Conservation (phyloP, 2,329 filamentous ascomycete genomes). For the Dactylellina haptotyla region DNA sequence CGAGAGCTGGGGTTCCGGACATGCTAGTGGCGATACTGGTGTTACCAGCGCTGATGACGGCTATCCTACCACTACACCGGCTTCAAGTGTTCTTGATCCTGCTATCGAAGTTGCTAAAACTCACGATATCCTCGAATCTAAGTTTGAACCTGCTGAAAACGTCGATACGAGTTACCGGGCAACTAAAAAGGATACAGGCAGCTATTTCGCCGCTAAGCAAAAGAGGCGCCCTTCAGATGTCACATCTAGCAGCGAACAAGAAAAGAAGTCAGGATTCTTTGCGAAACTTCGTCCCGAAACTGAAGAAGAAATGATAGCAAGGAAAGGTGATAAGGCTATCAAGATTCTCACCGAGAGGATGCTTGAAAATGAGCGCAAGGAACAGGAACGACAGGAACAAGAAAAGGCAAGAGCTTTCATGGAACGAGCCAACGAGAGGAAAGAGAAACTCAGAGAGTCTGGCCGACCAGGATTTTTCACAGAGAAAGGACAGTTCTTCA, state of each 20-base stretch:
- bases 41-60: slow-evolving; percentile 34
- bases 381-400: neutral
- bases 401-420: neutral
- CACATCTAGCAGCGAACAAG: neutral
- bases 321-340: neutral
- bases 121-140: neutral
- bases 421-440: neutral
- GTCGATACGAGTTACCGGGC: neutral
- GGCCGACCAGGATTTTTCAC: slow-evolving; percentile 13
- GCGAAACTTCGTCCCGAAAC: neutral
- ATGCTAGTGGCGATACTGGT: slow-evolving; percentile 47
- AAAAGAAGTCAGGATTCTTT: slow-evolving; percentile 13
- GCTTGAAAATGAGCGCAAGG: neutral
- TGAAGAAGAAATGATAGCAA: neutral
- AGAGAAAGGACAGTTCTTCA: slow-evolving; percentile 19
- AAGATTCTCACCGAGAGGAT: neutral
- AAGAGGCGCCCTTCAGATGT: no score
- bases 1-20: slow-evolving; percentile 40
- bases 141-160: neutral
- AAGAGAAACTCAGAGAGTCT: neutral
- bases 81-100: neutral
- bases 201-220: neutral
- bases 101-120: neutral
- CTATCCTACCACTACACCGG: neutral
- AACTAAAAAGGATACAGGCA: neutral